phyloP scores from a whole-genome alignment of 768 basidiomycete genomes.

The Dentipellis sp. region DNA sequence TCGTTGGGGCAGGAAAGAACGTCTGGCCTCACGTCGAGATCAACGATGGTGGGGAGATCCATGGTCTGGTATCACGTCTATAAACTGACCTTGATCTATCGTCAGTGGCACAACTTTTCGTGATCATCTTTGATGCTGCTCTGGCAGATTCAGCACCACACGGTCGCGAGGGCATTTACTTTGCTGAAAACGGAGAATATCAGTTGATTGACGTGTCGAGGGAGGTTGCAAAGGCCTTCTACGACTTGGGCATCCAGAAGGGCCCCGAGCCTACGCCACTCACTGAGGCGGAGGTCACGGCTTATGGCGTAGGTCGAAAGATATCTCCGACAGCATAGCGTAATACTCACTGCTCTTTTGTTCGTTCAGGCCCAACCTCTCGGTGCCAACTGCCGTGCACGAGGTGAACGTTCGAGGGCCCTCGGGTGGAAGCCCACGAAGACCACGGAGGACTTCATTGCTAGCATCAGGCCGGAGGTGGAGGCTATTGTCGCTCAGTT shows the following conservation, averaged over 20 bases:
- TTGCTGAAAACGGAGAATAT: conserved; percentile 25
- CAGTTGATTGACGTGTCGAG: conserved; percentile 25
- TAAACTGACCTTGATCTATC: not conserved
- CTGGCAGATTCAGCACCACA: conserved; percentile 16
- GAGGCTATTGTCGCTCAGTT: conserved; percentile 15
- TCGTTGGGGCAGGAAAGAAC: conserved; percentile 49
- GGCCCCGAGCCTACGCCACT: conserved; percentile 36
- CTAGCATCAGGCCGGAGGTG: conserved; percentile 37
- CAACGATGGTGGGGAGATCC: conserved; percentile 33
- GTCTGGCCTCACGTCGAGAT: conserved; percentile 53
- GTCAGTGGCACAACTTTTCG: conserved; percentile 35
- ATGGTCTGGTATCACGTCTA: not conserved
- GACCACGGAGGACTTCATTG: conserved; percentile 39
- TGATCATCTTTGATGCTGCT: conserved; percentile 31
- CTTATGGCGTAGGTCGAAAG: conserved; percentile 19
- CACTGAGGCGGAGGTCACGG: conserved; percentile 32
- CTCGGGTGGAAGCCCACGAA: conserved; percentile 47
- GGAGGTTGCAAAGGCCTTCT: conserved; percentile 26
- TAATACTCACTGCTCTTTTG: not conserved
- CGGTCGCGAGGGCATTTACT: conserved; percentile 29
- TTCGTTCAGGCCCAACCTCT: conserved; percentile 9
- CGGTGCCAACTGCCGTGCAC: conserved; percentile 33
- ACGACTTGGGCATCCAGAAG: conserved; percentile 20
- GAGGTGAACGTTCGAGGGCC: conserved; percentile 29
- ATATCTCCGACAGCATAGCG: not conserved